Evolutionary conservation across 2,329 filamentous ascomycete genomes (phyloP), one percentile per base, ranked within the genome.

Genomic region (Penicillium paneum): DNA sequence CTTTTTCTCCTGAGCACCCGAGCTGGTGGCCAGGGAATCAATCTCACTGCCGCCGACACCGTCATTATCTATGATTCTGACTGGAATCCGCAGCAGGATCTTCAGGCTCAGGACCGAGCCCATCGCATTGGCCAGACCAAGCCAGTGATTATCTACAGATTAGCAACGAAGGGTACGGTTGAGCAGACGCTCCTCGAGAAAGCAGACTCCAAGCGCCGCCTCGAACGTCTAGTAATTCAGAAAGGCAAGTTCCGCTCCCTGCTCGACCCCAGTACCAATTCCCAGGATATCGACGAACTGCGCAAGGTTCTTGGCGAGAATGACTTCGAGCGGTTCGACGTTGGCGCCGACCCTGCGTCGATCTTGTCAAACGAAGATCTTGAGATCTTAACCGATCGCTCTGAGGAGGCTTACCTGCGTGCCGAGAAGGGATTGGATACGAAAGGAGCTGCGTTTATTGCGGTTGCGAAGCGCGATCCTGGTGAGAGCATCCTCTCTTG

Each of bases 1-100:
- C 77, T 99, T 26, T 99, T 99, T 69, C 77, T 97, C 3, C 80
- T 99, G 0, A 93, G 89, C 3, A 99, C 94, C 0, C 83, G 94
- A 13, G 94, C 94, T 0, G 94, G 94, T 21, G 94, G 94, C 0
- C 91, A 96, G 67, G 93, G 93, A 46, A 97, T 97, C 78, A 97
- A 97, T 66, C 84, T 97, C 0, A 90, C 90, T 0, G 87, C 87
- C 0, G 93, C 93, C 0, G 93, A 97, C 64, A 97, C 93, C 0
- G 93, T 97, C 11, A 88, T 97, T 42, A 79, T 97, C 0, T 97
- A 94, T 63, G 93, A 97, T 71, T 85, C 81, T 10, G 85, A 96
- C 66, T 97, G 93, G 86, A 99, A 99, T 65, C 94, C 94, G 0
- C 94, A 99, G 70, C 93, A 97, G 68, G 94, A 99, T 71, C 79